Evolutionary conservation across 345 rosid species (phyloP).

Genomic region (Laguncularia racemosa): DNA sequence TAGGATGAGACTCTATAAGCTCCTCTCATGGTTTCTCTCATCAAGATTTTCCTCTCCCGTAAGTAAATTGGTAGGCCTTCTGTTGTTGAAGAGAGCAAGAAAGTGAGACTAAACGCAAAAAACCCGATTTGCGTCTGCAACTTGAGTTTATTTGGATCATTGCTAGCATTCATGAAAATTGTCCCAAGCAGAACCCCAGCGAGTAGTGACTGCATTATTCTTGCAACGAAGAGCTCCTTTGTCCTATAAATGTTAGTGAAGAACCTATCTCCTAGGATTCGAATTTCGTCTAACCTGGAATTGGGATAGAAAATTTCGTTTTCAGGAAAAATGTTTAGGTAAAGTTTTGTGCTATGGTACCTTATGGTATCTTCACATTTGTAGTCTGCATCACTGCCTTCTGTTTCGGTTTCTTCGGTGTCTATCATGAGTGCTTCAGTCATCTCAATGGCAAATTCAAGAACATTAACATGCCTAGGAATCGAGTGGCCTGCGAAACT

Average conservation of each 20-base stretch:
- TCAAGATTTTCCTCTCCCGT: slow-evolving; percentile 70
- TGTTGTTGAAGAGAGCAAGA: slow-evolving; percentile 78
- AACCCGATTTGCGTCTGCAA: slow-evolving; percentile 66
- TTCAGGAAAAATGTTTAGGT: slow-evolving; percentile 13
- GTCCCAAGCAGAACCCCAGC: slow-evolving; percentile 75
- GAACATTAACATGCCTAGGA: slow-evolving; percentile 66
- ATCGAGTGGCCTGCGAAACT: slow-evolving; percentile 42
- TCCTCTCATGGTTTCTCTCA: slow-evolving; percentile 73
- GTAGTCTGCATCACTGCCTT: slow-evolving; percentile 24
- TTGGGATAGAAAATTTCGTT: slow-evolving; percentile 31
- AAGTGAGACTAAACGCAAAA: slow-evolving; percentile 80
- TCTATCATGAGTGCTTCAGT: too few relatives aligned
- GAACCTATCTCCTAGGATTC: slow-evolving; percentile 64
- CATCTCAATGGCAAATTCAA: slow-evolving; percentile 72
- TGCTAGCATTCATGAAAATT: slow-evolving; percentile 57
- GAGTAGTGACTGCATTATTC: slow-evolving; percentile 60
- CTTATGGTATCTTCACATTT: not conserved
- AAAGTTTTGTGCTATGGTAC: too few relatives aligned
- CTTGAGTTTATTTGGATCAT: slow-evolving; percentile 32
- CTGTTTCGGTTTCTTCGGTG: slow-evolving; percentile 18
- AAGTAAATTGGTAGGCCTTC: slow-evolving; percentile 86
- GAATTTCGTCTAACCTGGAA: slow-evolving; percentile 43
- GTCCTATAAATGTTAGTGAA: slow-evolving; percentile 79
- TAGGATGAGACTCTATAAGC: slow-evolving; percentile 74
- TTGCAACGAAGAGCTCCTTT: slow-evolving; percentile 63